Evolutionary conservation across 2,329 filamentous ascomycete genomes (phyloP), one percentile per base, ranked within the genome.

Genomic region (Emericellopsis atlantica): DNA sequence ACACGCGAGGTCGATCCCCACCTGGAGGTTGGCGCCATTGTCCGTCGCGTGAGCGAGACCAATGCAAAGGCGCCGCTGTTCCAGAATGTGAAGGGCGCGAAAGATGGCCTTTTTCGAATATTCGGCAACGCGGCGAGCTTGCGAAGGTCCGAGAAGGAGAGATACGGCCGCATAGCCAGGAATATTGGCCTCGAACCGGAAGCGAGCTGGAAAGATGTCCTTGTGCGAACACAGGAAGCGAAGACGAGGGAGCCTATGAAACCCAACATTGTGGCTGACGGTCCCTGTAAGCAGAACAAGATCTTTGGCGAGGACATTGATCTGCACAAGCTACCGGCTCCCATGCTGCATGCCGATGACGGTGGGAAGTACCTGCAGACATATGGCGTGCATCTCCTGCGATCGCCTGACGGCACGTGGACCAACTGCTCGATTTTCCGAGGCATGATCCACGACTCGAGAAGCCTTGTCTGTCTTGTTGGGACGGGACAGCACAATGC

Each of bases 361-460:
- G 68, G 69, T 0, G 69, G 69, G 0, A 66, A 64, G 40, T 72
- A 72, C 42, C 50, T 72, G 18, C 67, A 70, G 44, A 72, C 68
- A 0, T 67, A 64, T 40, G 69, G 69, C 2, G 66, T 72, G 51
- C 60, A 71, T 39, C 50, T 71, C 9, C 47, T 72, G 0, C 62
- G 65, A 44, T 56, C 61, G 0, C 66, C 69, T 0, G 62, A 67
- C 43, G 58, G 56, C 2, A 53, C 51, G 10, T 72, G 69, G 69
- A 68, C 64, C 1, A 67, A 67, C 43, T 67, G 64, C 63, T 64
- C 60, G 2, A 66, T 67, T 36, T 54, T 55, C 11, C 54, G 64
- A 0, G 66, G 60, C 2, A 71, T 72, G 67, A 55, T 72, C 1
- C 52, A 64, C 21, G 66, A 67, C 45, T 57, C 57, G 9, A 62